Evolutionary conservation across 164 flowering plant genomes (phyloP), one percentile per base, ranked within the genome.

Genomic region (Cinnamomum micranthum): DNA sequence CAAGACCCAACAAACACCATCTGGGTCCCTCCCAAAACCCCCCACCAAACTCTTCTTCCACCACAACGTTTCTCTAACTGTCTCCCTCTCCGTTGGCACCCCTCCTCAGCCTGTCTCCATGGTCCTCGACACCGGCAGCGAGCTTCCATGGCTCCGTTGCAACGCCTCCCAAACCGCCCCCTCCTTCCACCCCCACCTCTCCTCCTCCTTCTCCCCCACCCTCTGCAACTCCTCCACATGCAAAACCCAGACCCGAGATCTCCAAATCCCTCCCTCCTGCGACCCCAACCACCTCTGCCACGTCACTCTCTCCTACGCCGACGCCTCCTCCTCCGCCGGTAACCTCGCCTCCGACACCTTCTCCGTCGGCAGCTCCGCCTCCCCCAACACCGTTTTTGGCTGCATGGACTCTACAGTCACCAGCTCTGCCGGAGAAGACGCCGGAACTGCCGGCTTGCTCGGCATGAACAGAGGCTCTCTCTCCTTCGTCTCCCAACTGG

Each of bases 61-160:
- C 65, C 91, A 90, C 76, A 90, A 91, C 62, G 89, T 91, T 2
- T 73, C 87, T 41, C 82, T 94, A 10, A 88, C 91, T 0, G 89
- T 91, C 51, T 78, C 93, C 1, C 82, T 94, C 66, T 59, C 89
- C 6, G 89, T 90, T 0, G 98, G 98, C 5, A 80, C 92, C 5
- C 98, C 98, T 0, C 92, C 98, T 0, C 95, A 90, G 68, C 75
- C 73, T 31, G 89, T 91, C 6, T 79, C 94, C 60, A 83, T 94
- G 93, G 95, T 94, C 1, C 79, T 94, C 33, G 98, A 94, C 82
- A 94, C 98, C 0, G 98, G 98, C 24, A 94, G 98, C 75, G 95
- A 92, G 76, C 94, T 94, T 69, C 86, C 95, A 0, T 94, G 93
- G 92, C 84, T 94, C 19, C 91, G 83, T 75, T 90, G 97, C 74